These are phyloP conservation scores for Pisolithus microcarpus DNA, from an alignment of 768 basidiomycete genomes.

Conservation along the genomic window DNA sequence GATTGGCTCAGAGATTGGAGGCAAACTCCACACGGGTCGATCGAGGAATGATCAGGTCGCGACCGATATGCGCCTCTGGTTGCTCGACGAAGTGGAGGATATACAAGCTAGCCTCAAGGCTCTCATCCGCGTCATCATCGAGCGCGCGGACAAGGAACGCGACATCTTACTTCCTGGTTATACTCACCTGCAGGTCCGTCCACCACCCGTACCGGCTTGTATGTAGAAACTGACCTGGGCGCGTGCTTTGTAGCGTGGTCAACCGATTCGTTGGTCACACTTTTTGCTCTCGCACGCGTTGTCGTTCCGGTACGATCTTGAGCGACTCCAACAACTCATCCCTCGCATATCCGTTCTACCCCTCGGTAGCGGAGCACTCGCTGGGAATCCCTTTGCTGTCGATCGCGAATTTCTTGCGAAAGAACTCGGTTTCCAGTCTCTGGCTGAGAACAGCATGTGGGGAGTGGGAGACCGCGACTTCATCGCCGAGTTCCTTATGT, in stretches of 20 bases:
- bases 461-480: slow-evolving; percentile 97
- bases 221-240: slow-evolving; percentile 1
- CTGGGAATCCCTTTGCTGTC: slow-evolving; percentile 92
- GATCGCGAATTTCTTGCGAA: slow-evolving; percentile 88
- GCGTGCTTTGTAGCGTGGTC: slow-evolving; percentile 61
- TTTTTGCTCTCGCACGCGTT: slow-evolving; percentile 91
- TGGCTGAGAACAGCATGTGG: slow-evolving; percentile 96
- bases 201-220: background rate
- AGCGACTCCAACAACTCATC: slow-evolving; percentile 73
- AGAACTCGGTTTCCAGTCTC: slow-evolving; percentile 81
- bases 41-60: slow-evolving; percentile 98
- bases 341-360: slow-evolving; percentile 92
- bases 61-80: slow-evolving; percentile 97
- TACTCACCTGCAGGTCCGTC: slow-evolving; percentile 86
- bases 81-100: slow-evolving; percentile 67
- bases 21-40: slow-evolving; percentile 95
- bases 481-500: slow-evolving; percentile 95
- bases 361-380: slow-evolving; percentile 89
- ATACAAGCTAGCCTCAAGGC: slow-evolving; percentile 65
- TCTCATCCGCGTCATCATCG: slow-evolving; percentile 81
- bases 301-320: slow-evolving; percentile 82
- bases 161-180: slow-evolving; percentile 91
- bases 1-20: slow-evolving; percentile 77
- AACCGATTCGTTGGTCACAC: slow-evolving; percentile 99
- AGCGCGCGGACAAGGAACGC: slow-evolving; percentile 90